Percentiles rank a stretch among this genome's conserved stretches.
Conservation (phyloP, 176 grass and related monocot species). For the Bonia amplexicaulis region DNA sequence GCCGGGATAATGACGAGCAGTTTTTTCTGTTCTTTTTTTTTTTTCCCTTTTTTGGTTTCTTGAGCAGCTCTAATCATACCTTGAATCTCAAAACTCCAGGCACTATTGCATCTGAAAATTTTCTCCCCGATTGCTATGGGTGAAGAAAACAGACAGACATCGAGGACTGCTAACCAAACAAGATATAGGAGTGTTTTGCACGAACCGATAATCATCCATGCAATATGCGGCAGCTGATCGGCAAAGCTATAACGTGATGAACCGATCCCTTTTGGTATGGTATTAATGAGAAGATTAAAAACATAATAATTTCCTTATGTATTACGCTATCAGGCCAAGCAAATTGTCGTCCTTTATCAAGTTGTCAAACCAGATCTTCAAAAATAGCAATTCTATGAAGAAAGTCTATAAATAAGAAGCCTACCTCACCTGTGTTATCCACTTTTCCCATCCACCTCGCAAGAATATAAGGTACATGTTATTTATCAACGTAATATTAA, state of each 20-base stretch:
- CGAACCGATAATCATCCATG: too few relatives aligned
- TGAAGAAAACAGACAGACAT: neutral
- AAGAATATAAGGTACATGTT: too few relatives aligned
- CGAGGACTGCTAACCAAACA: neutral
- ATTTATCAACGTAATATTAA: too few relatives aligned
- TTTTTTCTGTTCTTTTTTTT: neutral
- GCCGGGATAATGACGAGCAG: constrained; percentile 6
- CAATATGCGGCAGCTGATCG: too few relatives aligned
- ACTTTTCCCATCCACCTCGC: too few relatives aligned
- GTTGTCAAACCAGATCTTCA: neutral
- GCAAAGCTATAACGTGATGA: too few relatives aligned
- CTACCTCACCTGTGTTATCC: neutral
- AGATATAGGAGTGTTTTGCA: neutral
- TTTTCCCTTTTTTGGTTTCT: neutral
- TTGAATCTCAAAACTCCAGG: neutral
- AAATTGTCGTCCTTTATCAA: neutral
- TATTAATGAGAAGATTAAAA: neutral
- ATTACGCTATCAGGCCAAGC: too few relatives aligned
- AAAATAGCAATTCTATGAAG: neutral
- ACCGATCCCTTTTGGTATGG: neutral
- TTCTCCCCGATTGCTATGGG: neutral
- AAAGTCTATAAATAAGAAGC: neutral
- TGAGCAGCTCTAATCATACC: neutral
- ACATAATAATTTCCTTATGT: neutral
- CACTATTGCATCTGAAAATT: too few relatives aligned